Evolutionary conservation across 108 stramenopile species (phyloP).

Genomic region (Thalassiosira profunda): DNA sequence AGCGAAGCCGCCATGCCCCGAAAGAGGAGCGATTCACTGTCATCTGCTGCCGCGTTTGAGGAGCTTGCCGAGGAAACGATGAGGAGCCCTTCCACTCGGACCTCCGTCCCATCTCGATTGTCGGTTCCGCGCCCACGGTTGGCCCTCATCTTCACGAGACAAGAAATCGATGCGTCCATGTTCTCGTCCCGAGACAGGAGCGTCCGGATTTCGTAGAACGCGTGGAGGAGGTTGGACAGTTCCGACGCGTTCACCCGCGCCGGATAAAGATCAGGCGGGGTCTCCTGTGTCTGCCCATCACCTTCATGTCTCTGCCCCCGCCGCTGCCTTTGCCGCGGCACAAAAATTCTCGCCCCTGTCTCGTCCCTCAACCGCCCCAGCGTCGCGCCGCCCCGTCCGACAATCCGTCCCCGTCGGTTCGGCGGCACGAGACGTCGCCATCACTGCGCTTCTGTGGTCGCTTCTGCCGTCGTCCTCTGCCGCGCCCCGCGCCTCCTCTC

Average conservation of each 20-base stretch:
- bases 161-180: slow-evolving; percentile 7
- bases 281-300: not conserved
- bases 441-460: not conserved
- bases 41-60: not conserved
- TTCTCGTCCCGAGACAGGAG: slow-evolving; percentile 15
- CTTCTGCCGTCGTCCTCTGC: slow-evolving; percentile 16
- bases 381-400: slow-evolving; percentile 24
- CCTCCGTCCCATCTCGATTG: not conserved
- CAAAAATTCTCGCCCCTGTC: slow-evolving; percentile 25
- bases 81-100: not conserved
- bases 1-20: not conserved
- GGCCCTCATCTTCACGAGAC: slow-evolving; percentile 25
- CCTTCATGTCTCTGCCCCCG: not conserved
- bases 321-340: slow-evolving; percentile 3
- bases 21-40: not conserved
- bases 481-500: not conserved
- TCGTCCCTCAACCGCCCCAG: slow-evolving; percentile 23
- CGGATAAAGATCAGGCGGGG: slow-evolving; percentile 17
- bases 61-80: not conserved
- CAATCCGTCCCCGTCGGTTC: slow-evolving; percentile 17
- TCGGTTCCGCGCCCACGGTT: not conserved
- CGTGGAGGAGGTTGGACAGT: slow-evolving; percentile 15
- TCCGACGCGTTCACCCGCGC: slow-evolving; percentile 25
- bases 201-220: slow-evolving; percentile 25
- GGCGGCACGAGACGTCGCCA: not conserved